Evolutionary conservation across 768 basidiomycete species (phyloP).

Genomic region (Mycena indigotica): DNA sequence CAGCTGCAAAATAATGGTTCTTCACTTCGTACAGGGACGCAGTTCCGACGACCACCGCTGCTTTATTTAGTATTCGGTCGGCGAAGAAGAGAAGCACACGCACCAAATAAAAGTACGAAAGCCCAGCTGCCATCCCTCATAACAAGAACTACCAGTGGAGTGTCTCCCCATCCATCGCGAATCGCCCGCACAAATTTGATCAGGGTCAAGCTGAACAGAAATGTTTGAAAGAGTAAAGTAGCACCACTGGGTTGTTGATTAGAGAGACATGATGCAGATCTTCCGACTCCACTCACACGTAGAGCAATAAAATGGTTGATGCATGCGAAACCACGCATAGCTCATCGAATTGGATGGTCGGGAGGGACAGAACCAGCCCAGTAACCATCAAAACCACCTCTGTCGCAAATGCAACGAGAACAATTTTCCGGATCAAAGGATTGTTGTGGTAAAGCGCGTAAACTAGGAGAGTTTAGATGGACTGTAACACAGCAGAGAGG

Average conservation of each 20-base stretch:
- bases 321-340: constrained; percentile 33
- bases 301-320: constrained; percentile 34
- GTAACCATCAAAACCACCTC: constrained; percentile 36
- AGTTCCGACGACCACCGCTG: constrained; percentile 11
- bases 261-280: neutral
- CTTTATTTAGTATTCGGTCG: neutral
- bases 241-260: constrained; percentile 25
- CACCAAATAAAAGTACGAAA: constrained; percentile 44
- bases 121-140: constrained; percentile 50
- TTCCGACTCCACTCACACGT: constrained; percentile 32
- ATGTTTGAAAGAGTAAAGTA: constrained; percentile 38
- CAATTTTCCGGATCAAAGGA: constrained; percentile 27
- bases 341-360: constrained; percentile 35
- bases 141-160: constrained; percentile 42
- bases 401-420: constrained; percentile 28
- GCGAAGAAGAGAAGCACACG: neutral
- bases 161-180: constrained; percentile 43
- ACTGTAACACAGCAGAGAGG: too few species aligned
- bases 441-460: constrained; percentile 45
- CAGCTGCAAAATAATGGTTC: constrained; percentile 6
- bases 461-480: constrained; percentile 34
- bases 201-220: constrained; percentile 41
- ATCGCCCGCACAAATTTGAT: constrained; percentile 38
- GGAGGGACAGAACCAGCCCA: constrained; percentile 33
- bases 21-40: constrained; percentile 13